A percentile compares a stretch with the other conserved stretches of the same genome.
phyloP scores from a whole-genome alignment of 768 basidiomycete genomes.

The Boletus vinaceobasis region DNA sequence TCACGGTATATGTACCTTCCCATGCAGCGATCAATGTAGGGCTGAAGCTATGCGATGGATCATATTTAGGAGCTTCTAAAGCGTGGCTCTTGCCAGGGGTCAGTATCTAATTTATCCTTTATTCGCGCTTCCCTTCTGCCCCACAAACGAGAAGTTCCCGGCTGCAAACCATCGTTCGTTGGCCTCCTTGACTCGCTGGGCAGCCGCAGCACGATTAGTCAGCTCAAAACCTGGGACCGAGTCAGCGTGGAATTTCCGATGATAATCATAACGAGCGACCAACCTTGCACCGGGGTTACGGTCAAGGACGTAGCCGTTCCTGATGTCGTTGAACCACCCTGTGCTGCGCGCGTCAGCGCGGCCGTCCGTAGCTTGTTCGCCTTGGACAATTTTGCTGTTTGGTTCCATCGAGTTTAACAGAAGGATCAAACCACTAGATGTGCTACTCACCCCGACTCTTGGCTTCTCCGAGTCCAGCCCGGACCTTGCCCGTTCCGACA shows the following conservation, averaged over 20 bases:
- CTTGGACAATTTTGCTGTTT: constrained; percentile 90
- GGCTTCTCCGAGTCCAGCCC: constrained; percentile 82
- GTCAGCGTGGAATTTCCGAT: constrained; percentile 10
- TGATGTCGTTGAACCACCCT: constrained; percentile 49
- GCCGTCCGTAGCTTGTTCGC: constrained; percentile 89
- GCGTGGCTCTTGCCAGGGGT: neutral
- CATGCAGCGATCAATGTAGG: constrained; percentile 6
- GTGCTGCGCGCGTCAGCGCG: constrained; percentile 73
- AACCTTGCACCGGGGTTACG: constrained; percentile 95
- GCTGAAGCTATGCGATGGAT: neutral
- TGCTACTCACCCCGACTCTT: constrained; percentile 78
- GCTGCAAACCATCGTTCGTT: constrained; percentile 96
- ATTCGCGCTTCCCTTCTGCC: constrained; percentile 44
- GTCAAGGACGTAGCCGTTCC: constrained; percentile 90
- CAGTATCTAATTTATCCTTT: constrained; percentile 17
- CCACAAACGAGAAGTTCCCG: constrained; percentile 78
- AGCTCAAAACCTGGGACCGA: constrained; percentile 71
- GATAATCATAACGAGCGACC: constrained; percentile 13
- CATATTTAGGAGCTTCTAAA: neutral
- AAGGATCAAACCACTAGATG: neutral
- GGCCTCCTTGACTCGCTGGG: constrained; percentile 89
- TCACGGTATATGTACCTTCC: constrained; percentile 10
- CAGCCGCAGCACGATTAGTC: constrained; percentile 83
- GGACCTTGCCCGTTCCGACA: constrained; percentile 78
- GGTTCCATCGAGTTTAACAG: neutral